Evolutionary conservation across 2,329 filamentous ascomycete genomes (phyloP), one percentile per base, ranked within the genome.

Genomic region (Proliferodiscus dingleyae): DNA sequence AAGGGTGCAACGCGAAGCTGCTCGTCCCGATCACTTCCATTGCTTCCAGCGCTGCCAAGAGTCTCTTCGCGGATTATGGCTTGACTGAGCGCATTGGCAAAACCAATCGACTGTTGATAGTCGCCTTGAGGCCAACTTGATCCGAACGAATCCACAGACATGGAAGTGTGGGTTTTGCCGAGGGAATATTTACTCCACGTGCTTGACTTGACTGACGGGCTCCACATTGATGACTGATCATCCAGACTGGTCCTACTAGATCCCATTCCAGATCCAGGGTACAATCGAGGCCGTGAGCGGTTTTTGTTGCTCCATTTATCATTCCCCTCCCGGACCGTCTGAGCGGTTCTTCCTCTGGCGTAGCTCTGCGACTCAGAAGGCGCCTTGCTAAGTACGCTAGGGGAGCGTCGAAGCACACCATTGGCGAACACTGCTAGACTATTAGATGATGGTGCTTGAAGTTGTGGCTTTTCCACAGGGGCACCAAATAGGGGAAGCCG

Each of bases 21-120:
- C 49, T 74, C 68, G 44, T 62, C 58, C 24, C 40, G 43, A 22
- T 64, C 58, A 51, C 69, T 70, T 54, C 69, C 55, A 45, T 37
- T 49, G 22, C 57, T 60, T 5, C 51, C 64, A 68, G 52, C 69
- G 33, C 73, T 73, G 9, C 76, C 75, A 13, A 78, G 76, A 37
- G 77, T 76, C 59, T 94, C 89, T 59, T 96, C 91, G 4, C 93
- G 86, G 55, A 95, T 95, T 54, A 97, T 98, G 28, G 91, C 91
- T 64, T 97, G 91, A 58, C 89, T 95, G 9, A 98, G 75, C 3
- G 93, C 93, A 64, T 95, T 97, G 44, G 93, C 93, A 62, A 98
- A 98, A 1, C 93, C 93, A 61, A 98, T 95, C 1, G 89, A 94
- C 67, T 95, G 90, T 66, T 96, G 89, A 65, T 91, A 96, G 59